Conservation (phyloP, 2,329 filamentous ascomycete species). For the Sordariomycetes sp. region DNA sequence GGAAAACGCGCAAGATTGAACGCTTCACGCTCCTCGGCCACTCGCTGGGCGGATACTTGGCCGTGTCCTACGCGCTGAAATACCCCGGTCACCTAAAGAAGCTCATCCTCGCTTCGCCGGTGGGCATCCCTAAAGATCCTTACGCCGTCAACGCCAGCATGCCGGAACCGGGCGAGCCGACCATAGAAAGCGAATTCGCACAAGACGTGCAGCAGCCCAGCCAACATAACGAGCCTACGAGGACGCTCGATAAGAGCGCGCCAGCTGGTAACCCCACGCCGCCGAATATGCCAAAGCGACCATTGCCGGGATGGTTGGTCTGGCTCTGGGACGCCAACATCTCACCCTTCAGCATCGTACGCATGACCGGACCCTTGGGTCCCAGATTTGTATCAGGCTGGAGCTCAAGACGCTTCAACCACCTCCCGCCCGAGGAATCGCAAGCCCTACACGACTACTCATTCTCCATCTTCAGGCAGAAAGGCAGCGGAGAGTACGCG, state of each 20-base stretch:
- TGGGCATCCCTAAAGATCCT: conserved; percentile 90
- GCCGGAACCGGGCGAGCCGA: conserved; percentile 67
- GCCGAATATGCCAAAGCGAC: conserved; percentile 32
- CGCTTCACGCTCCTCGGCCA: conserved; percentile 90
- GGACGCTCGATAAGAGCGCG: no score
- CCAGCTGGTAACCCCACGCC: conserved; percentile 26
- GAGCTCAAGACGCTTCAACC: conserved; percentile 87
- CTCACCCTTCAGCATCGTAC: conserved; percentile 85
- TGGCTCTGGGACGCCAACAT: conserved; percentile 97
- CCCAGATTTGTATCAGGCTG: conserved; percentile 89
- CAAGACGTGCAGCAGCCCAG: conserved; percentile 67
- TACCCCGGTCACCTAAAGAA: conserved; percentile 94
- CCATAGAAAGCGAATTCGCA: conserved; percentile 67
- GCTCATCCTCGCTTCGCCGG: conserved; percentile 87
- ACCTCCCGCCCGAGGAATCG: conserved; percentile 71
- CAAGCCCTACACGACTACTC: conserved; percentile 86
- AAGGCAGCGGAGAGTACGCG: conserved; percentile 88
- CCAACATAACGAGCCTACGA: no score
- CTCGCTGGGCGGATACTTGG: conserved; percentile 89
- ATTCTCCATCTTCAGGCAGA: conserved; percentile 87
- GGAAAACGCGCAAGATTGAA: conserved; percentile 78
- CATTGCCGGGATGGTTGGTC: conserved; percentile 75
- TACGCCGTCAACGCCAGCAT: conserved; percentile 75
- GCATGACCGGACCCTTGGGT: conserved; percentile 80
- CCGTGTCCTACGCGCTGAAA: conserved; percentile 89